phyloP scores from a whole-genome alignment of 805 yeast species.

The Pichia pseudocactophila region DNA sequence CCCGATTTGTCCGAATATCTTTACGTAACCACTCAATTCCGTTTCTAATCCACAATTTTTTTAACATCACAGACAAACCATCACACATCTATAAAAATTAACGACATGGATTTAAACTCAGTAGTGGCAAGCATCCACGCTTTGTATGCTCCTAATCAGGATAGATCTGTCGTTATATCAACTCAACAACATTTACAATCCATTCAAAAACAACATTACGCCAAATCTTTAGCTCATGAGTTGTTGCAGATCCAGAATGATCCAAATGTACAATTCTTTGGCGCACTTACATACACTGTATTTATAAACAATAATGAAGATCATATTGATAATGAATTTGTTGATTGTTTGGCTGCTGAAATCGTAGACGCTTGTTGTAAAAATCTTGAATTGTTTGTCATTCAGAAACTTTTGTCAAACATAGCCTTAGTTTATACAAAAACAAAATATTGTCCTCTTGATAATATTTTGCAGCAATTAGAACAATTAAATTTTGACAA shows the following conservation, averaged over 20 bases:
- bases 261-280: constrained; percentile 57
- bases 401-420: constrained; percentile 13
- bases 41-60: background rate
- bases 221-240: constrained; percentile 47
- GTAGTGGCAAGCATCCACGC: constrained; percentile 28
- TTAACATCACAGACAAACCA: too few species aligned
- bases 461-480: background rate
- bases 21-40: background rate
- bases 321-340: background rate
- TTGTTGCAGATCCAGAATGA: constrained; percentile 36
- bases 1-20: background rate
- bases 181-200: constrained; percentile 50
- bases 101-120: background rate
- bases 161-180: constrained; percentile 30
- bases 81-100: too few species aligned
- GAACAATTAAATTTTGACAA: background rate
- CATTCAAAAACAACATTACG: constrained; percentile 48
- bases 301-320: constrained; percentile 9
- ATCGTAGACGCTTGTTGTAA: constrained; percentile 3
- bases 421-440: constrained; percentile 4
- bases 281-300: constrained; percentile 73
- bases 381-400: constrained; percentile 4
- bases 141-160: constrained; percentile 33
- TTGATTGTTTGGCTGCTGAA: constrained; percentile 4
- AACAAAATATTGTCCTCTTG: constrained; percentile 35